These are phyloP conservation scores for Diaporthe destruens DNA, from an alignment of 2,329 filamentous ascomycete genomes.

Conservation along the genomic window DNA sequence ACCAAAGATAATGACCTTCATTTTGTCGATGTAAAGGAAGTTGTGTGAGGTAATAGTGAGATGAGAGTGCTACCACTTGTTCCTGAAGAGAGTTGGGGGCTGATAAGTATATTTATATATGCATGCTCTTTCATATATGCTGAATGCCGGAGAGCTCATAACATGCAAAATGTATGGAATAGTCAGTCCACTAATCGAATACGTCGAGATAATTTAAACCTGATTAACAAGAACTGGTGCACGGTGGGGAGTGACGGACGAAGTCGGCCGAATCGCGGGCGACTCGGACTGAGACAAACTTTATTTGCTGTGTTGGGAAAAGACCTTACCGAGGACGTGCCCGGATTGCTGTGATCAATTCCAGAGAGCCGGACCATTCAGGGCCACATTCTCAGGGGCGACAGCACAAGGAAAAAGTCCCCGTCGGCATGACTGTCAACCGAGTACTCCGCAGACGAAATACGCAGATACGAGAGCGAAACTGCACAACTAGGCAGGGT, in stretches of 20 bases:
- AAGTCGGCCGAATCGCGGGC: not conserved
- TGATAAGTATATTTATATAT: not conserved
- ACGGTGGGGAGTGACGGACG: not conserved
- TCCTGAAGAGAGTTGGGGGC: not conserved
- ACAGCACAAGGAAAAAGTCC: not conserved
- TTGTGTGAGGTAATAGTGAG: too few species aligned
- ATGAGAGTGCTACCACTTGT: not conserved
- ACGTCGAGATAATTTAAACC: not conserved
- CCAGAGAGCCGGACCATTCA: not conserved
- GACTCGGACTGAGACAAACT: not conserved
- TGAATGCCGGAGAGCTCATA: not conserved
- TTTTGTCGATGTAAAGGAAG: not conserved
- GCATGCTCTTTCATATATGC: not conserved
- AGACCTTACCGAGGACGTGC: not conserved
- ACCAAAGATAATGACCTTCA: slow-evolving; percentile 32
- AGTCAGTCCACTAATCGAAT: not conserved
- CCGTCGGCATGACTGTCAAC: slow-evolving; percentile 12
- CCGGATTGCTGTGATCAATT: not conserved
- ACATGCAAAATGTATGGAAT: not conserved
- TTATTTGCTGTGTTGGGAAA: not conserved
- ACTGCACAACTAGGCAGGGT: not conserved
- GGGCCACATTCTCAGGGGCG: not conserved
- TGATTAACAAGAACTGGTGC: not conserved
- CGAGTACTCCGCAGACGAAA: not conserved
- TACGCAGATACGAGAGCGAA: not conserved